Percentiles rank a stretch among this genome's conserved stretches.
phyloP scores from a whole-genome alignment of 257 asterid genomes.

The Misopates orontium region DNA sequence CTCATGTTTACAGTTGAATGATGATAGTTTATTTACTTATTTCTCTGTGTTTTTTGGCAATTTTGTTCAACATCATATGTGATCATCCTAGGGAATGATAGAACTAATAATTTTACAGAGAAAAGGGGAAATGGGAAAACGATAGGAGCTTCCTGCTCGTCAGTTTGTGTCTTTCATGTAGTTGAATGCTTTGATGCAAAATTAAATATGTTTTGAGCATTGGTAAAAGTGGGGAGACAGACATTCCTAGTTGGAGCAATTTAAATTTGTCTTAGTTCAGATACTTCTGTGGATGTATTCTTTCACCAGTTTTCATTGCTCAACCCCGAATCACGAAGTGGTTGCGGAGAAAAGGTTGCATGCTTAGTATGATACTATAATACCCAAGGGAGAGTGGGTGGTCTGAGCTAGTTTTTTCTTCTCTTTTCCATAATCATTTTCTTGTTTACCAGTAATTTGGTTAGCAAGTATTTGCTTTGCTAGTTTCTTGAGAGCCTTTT shows the following conservation, averaged over 20 bases:
- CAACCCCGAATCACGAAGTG: slow-evolving; percentile 1
- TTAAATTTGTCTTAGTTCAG: background rate
- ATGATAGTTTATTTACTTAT: background rate
- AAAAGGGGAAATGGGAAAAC: background rate
- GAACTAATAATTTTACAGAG: too few relatives aligned
- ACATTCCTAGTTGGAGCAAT: too few relatives aligned
- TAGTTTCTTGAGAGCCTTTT: background rate
- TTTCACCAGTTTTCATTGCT: background rate
- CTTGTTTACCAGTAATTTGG: too few relatives aligned
- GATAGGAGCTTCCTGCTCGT: background rate
- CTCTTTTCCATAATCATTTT: too few relatives aligned
- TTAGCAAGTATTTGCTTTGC: background rate
- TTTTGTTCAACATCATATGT: background rate
- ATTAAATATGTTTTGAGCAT: background rate
- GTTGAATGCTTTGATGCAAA: background rate
- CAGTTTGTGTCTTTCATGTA: slow-evolving; percentile 1
- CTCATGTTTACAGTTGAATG: background rate
- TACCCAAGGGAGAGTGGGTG: too few relatives aligned
- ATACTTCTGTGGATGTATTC: background rate
- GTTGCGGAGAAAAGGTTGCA: background rate
- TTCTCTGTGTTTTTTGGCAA: slow-evolving; percentile 2
- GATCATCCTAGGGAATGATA: background rate
- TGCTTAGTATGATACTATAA: background rate
- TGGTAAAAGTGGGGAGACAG: background rate
- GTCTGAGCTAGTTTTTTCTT: background rate